These are phyloP conservation scores for Trypanosoma conorhini DNA, from an alignment of 208 protist genomes.

Conservation along the genomic window DNA sequence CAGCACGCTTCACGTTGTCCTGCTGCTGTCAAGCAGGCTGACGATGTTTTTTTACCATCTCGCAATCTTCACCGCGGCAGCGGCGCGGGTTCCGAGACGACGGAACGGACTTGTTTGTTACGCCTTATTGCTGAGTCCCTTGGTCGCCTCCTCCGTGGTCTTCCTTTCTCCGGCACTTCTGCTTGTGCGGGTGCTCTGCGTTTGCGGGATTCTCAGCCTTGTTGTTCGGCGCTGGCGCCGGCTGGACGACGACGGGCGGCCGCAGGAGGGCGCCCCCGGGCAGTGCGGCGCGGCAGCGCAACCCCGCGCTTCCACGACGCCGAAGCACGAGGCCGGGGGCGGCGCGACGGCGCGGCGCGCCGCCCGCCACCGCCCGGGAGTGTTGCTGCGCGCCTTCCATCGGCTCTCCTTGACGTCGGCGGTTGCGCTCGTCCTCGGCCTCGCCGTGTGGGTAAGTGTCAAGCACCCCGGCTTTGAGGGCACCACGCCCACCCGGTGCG, in stretches of 20 bases:
- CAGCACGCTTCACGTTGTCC: constrained; percentile 14
- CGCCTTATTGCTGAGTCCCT: background rate
- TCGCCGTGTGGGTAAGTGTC: constrained; percentile 20
- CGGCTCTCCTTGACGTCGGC: constrained; percentile 13
- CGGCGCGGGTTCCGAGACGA: background rate
- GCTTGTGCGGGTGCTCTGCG: constrained; percentile 5
- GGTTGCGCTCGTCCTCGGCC: constrained; percentile 6
- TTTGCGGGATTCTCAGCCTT: constrained; percentile 11
- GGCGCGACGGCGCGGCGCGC: no score
- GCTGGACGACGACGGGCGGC: background rate
- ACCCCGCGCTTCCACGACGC: background rate
- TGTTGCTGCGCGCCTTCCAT: constrained; percentile 22
- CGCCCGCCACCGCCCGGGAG: constrained; percentile 6
- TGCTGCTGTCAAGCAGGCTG: background rate
- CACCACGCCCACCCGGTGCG: constrained; percentile 15
- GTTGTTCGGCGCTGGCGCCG: constrained; percentile 6
- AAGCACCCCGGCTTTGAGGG: constrained; percentile 20
- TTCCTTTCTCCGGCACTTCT: constrained; percentile 9
- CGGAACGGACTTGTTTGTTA: constrained; percentile 1
- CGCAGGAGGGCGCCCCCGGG: background rate
- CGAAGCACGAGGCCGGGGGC: background rate
- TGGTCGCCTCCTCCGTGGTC: constrained; percentile 4
- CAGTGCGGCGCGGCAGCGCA: background rate
- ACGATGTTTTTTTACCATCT: constrained; percentile 19
- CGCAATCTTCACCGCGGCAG: background rate